Percentiles rank a stretch among this genome's conserved stretches.
Conservation (phyloP, 2,329 filamentous ascomycete genomes). For the Trichoderma sp. region DNA sequence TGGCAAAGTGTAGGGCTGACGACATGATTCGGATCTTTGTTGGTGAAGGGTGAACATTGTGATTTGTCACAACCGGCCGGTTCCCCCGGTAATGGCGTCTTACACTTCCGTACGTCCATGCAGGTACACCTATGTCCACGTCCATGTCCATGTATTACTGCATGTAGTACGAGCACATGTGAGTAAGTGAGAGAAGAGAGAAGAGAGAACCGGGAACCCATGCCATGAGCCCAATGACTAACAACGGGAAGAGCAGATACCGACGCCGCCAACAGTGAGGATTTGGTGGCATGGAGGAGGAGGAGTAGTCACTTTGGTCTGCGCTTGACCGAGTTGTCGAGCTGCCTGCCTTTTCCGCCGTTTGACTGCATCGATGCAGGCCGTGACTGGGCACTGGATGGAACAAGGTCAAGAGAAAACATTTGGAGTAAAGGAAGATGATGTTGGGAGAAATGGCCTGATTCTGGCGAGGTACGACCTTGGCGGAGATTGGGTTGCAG, state of each 20-base stretch:
- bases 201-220: not conserved
- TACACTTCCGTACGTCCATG: not conserved
- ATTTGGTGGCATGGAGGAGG: too few species aligned
- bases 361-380: too few species aligned
- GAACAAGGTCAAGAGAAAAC: not conserved
- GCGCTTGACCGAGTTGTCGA: too few species aligned
- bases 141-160: too few species aligned
- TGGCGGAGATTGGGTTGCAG: slow-evolving; percentile 4
- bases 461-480: not conserved
- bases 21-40: not conserved
- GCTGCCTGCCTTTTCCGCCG: too few species aligned
- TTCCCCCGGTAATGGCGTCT: slow-evolving; percentile 11
- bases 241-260: too few species aligned
- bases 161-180: too few species aligned
- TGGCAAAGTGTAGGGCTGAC: slow-evolving; percentile 7
- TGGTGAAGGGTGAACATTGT: not conserved
- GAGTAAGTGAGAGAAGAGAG: not conserved
- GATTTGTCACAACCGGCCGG: not conserved
- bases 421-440: not conserved
- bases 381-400: not conserved
- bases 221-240: too few species aligned
- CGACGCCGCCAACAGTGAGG: too few species aligned
- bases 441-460: slow-evolving; percentile 13
- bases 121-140: too few species aligned
- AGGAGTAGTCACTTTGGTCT: too few species aligned